Base-by-base conservation (phyloP, 352 stramenopile species). In the Phytophthora sp. region DNA sequence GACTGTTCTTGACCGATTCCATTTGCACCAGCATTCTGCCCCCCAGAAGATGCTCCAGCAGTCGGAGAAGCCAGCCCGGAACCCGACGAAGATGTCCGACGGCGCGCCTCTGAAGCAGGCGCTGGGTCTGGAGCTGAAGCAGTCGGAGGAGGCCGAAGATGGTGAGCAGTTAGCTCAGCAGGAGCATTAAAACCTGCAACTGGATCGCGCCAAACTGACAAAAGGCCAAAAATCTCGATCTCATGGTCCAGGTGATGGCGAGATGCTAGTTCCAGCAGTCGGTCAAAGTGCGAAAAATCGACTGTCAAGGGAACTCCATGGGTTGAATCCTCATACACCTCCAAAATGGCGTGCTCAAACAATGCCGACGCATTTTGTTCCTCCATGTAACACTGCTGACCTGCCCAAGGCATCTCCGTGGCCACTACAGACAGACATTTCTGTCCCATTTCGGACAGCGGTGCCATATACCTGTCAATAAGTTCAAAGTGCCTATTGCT, bases 371-470 rank as follows among this genome's bases (percentile, higher is more conserved):
- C 75, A 43, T 92, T 90, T 10, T 62, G 65, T 1, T 71, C 77
- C 65, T 92, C 84, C 50, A 74, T 69, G 54, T 93, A 91, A 60
- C 84, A 93, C 52, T 92, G 82, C 66, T 93, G 84, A 9, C 82
- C 84, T 3, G 74, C 75, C 84, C 82, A 93, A 1, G 84, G 84
- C 78, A 91, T 86, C 66, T 93, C 84, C 0, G 84, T 91, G 5
- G 69, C 82, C 1, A 93, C 84, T 31, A 93, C 60, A 12, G 80
- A 88, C 26, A 93, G 49, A 37, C 79, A 88, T 50, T 92, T 91
- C 54, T 93, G 84, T 0, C 84, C 84, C 46, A 91, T 74, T 64
- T 91, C 69, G 0, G 77, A 60, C 8, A 93, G 58, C n/a, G 61
- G 69, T 0, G 51, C 44, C 51, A 92, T 74, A 51, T 93, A 92